These are phyloP conservation scores for Marchantia polymorpha DNA, from an alignment of 225 moss, liverwort and hornwort genomes.

Conservation along the genomic window DNA sequence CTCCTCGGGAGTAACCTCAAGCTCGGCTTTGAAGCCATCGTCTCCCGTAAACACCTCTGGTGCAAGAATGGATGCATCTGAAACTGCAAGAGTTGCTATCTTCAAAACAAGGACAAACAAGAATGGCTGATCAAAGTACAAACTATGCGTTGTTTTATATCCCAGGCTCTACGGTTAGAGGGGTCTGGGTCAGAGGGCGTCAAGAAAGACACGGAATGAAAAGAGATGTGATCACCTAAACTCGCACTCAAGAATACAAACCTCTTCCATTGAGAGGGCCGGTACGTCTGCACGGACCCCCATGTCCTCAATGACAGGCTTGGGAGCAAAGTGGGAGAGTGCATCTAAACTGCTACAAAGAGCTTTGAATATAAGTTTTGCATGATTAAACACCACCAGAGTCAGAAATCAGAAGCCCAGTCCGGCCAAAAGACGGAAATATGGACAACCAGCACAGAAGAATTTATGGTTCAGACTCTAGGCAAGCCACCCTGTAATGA, in stretches of 20 bases:
- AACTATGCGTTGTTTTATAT: no score
- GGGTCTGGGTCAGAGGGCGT: not conserved
- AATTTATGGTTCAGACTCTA: no score
- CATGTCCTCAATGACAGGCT: constrained; percentile 83
- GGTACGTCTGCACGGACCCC: constrained; percentile 80
- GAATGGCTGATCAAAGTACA: not conserved
- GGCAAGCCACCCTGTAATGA: not conserved
- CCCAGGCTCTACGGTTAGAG: no score
- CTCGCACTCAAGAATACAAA: constrained; percentile 29
- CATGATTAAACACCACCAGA: constrained; percentile 38
- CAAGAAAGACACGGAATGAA: not conserved
- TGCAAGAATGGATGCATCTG: constrained; percentile 92
- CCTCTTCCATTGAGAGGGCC: constrained; percentile 98
- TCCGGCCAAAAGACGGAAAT: not conserved
- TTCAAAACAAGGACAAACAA: constrained; percentile 33
- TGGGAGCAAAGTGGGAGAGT: constrained; percentile 90
- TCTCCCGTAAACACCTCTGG: constrained; percentile 86
- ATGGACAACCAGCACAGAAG: no score
- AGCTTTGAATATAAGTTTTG: constrained; percentile 55
- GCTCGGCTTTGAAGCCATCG: constrained; percentile 71
- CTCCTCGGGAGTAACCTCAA: constrained; percentile 76
- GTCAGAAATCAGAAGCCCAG: not conserved
- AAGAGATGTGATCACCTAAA: not conserved
- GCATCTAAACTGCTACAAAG: constrained; percentile 78
- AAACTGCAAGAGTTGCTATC: constrained; percentile 84